Percentiles rank a stretch among this genome's conserved stretches.
phyloP scores from a whole-genome alignment of 2,329 filamentous ascomycete genomes.

The Aureobasidium leucospermi region DNA sequence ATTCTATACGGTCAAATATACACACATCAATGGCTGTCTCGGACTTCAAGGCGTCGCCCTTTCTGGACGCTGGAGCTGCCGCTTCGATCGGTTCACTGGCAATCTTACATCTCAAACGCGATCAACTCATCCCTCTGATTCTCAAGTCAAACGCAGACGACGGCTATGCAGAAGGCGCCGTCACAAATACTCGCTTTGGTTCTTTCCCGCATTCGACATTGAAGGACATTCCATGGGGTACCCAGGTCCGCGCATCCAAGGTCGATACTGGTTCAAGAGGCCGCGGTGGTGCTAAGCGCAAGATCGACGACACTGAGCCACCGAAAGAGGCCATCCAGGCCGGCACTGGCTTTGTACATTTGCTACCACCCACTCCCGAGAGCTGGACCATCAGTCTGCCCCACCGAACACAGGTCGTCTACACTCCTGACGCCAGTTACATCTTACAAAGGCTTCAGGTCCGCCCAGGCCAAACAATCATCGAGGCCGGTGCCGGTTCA shows the following conservation, averaged over 20 bases:
- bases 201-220: constrained; percentile 53
- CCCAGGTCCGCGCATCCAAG: constrained; percentile 79
- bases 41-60: constrained; percentile 53
- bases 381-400: constrained; percentile 74
- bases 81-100: constrained; percentile 63
- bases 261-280: constrained; percentile 90
- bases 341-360: constrained; percentile 64
- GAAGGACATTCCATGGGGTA: constrained; percentile 76
- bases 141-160: constrained; percentile 33
- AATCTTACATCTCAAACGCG: constrained; percentile 81
- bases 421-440: constrained; percentile 81
- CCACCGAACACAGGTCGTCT: constrained; percentile 79
- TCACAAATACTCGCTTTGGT: constrained; percentile 85
- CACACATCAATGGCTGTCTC: constrained; percentile 7
- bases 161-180: constrained; percentile 37
- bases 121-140: constrained; percentile 71
- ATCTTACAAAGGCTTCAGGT: constrained; percentile 69
- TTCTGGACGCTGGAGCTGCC: constrained; percentile 61
- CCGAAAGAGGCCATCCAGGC: constrained; percentile 42
- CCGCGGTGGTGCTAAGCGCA: constrained; percentile 45
- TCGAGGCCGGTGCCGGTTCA: constrained; percentile 75
- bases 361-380: constrained; percentile 72
- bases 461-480: constrained; percentile 63
- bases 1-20: background rate
- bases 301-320: constrained; percentile 43